Base-by-base conservation (phyloP, 2,329 filamentous ascomycete species). In the Penicillium occitanis region DNA sequence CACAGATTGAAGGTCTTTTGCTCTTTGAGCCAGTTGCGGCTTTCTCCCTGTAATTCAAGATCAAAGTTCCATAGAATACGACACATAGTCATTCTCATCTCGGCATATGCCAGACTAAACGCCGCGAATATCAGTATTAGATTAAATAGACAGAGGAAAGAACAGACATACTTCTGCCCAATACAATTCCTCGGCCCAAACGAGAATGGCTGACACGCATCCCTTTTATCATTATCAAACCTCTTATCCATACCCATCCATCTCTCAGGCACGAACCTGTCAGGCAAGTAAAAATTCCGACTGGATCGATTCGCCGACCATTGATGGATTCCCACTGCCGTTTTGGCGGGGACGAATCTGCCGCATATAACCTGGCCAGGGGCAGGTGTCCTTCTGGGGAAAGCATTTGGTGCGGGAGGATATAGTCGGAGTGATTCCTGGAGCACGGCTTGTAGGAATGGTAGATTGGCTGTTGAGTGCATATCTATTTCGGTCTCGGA, bases 151-250 rank as follows among this genome's bases (percentile, higher is more conserved):
- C 19, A 19, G 19, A 19, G 19, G 19, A 19, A 14, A 13, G 14
- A 25, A 14, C 5, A 51, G 48, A 51, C 25, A 8, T 28, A 51
- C 81, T 84, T 84, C 67, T 76, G 77, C 1, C 84, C 84, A 33
- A 86, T 77, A 66, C 84, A 86, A 58, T 84, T 83, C 2, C 84
- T 74, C 7, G 83, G 80, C 0, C 84, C 83, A 4, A 81, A 63
- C 1, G 79, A 78, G 66, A 86, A 85, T 0, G 84, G 81, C 70
- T 85, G 81, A 40, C 82, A 76, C 0, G 77, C 78, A 1, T 82
- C 80, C 46, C 74, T 73, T 28, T 77, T 77, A 68, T 87, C 84
- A n/a, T 70, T 61, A 0, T 69, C 69, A 68, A 81, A 85, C 2
- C 73, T 73, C 4, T 64, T 42, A 13, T 72, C 71, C 14, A 6